These are phyloP conservation scores for Dorcoceras hygrometricum DNA, from an alignment of 257 asterid genomes.

Conservation along the genomic window DNA sequence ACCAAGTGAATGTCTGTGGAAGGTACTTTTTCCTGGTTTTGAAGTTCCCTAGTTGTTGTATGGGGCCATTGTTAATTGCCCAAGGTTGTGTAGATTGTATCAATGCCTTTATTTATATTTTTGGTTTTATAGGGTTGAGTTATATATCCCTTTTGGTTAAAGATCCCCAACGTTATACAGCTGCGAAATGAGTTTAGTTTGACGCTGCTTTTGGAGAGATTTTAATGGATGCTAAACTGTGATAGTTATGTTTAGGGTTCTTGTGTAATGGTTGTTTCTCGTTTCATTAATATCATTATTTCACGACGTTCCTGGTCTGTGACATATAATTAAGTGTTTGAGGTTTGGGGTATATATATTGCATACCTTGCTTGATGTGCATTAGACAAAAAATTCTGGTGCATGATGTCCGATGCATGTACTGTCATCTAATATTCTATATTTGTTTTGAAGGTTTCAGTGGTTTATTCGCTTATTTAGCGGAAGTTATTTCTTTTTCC, in stretches of 20 bases:
- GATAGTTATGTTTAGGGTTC: neutral
- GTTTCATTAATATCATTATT: no score
- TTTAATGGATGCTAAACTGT: neutral
- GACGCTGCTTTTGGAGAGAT: neutral
- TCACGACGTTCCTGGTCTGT: neutral
- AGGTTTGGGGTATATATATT: neutral
- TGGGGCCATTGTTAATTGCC: no score
- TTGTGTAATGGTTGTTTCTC: neutral
- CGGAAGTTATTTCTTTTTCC: neutral
- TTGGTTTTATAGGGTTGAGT: neutral
- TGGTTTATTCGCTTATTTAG: constrained; percentile 5
- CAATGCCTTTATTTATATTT: no score
- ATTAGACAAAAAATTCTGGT: neutral
- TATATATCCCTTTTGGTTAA: no score
- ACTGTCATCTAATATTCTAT: neutral
- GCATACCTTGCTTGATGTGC: constrained; percentile 11
- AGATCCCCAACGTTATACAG: neutral
- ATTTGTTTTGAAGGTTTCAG: neutral
- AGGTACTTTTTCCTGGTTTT: neutral
- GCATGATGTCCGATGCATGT: constrained; percentile 8
- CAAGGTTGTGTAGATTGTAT: no score
- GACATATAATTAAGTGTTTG: neutral
- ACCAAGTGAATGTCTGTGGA: neutral
- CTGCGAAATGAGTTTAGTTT: neutral
- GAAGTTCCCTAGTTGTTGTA: neutral